A percentile compares a stretch with the other conserved stretches of the same genome.
phyloP scores from a whole-genome alignment of 257 asterid genomes.

The Scutellaria minor region DNA sequence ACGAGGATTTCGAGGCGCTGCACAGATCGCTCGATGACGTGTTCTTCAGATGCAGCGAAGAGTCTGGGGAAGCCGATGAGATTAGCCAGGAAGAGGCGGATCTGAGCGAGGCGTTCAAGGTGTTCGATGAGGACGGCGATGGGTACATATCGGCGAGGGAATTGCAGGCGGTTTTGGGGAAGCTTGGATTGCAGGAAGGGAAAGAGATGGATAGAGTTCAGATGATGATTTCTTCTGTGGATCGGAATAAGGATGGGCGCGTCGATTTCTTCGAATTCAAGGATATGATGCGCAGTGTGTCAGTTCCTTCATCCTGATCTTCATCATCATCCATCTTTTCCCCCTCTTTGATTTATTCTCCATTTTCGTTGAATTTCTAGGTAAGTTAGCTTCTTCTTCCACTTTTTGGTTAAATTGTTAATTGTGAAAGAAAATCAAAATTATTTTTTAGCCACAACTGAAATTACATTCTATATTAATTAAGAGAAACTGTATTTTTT shows the following conservation, averaged over 20 bases:
- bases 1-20: constrained; percentile 62
- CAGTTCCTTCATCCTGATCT: constrained; percentile 33
- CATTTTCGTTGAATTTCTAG: not conserved
- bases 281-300: constrained; percentile 73
- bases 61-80: not conserved
- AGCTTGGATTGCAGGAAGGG: constrained; percentile 67
- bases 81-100: constrained; percentile 52
- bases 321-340: no score
- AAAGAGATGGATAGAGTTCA: constrained; percentile 60
- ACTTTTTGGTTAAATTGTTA: no score
- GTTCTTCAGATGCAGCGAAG: constrained; percentile 44
- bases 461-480: no score
- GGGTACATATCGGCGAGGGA: constrained; percentile 76
- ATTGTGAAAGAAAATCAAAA: no score
- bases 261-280: constrained; percentile 79
- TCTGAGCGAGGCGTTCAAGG: constrained; percentile 78
- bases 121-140: constrained; percentile 78
- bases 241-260: constrained; percentile 65
- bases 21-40: constrained; percentile 57
- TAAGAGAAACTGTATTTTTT: no score
- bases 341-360: not conserved
- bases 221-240: constrained; percentile 78
- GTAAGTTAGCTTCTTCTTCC: not conserved
- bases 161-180: constrained; percentile 61
- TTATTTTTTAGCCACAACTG: no score